phyloP scores from a whole-genome alignment of 441 rosid genomes.

The Euphorbia schlechtendalii region DNA sequence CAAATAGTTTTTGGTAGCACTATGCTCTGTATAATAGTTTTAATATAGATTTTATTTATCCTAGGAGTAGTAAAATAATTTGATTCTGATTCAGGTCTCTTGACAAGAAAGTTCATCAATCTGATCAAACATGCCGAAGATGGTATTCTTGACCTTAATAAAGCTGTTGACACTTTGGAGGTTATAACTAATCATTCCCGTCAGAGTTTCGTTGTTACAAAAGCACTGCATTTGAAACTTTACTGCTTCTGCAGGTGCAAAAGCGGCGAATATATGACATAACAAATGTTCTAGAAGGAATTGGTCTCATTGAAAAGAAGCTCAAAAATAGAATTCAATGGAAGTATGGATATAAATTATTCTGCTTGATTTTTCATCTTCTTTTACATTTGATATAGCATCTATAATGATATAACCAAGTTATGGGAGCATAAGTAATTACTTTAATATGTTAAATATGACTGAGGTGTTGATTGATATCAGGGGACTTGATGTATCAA shows the following conservation, averaged over 20 bases:
- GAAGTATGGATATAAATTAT: constrained; percentile 80
- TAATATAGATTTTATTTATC: not conserved
- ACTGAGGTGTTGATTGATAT: constrained; percentile 22
- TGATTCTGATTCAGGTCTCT: constrained; percentile 64
- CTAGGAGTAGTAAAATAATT: constrained; percentile 15
- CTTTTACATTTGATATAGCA: constrained; percentile 11
- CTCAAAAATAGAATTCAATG: constrained; percentile 95
- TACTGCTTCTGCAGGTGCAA: constrained; percentile 62
- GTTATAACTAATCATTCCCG: constrained; percentile 29
- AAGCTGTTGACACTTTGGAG: constrained; percentile 91
- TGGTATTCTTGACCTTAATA: constrained; percentile 90
- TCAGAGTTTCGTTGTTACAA: constrained; percentile 1
- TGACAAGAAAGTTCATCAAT: constrained; percentile 93
- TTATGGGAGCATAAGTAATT: not conserved
- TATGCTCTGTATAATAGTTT: constrained; percentile 10
- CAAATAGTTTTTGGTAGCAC: constrained; percentile 6
- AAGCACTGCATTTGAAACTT: constrained; percentile 21
- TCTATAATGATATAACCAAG: constrained; percentile 5
- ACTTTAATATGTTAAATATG: not conserved
- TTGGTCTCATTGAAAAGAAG: constrained; percentile 94
- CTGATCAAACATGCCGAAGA: constrained; percentile 93
- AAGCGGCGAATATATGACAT: constrained; percentile 96
- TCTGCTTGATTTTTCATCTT: constrained; percentile 11
- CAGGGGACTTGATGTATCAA: constrained; percentile 86
- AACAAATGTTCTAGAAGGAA: constrained; percentile 97